Evolutionary conservation across 192 early-diverging fungal species (phyloP), one percentile per base, ranked within the genome.

Genomic region (Podila epicladia): DNA sequence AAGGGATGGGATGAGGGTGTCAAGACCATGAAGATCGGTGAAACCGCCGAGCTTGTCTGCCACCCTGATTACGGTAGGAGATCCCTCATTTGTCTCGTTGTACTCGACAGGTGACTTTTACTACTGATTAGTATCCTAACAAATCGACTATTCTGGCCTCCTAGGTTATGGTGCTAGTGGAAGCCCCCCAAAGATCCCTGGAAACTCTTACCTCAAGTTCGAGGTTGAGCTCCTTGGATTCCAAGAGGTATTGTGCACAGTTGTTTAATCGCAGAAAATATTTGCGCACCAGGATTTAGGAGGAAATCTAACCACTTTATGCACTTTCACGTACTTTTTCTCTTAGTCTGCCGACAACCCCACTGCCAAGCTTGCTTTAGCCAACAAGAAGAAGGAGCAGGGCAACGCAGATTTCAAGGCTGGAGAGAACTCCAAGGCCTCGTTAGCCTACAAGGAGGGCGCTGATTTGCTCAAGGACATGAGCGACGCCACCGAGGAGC

Each of bases 21-120:
- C 50, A 71, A 66, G 6, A 83, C 82, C 45, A 86, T 86, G 85
- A 73, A 75, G 62, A 75, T 86, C 41, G 85, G 85, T 29, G 85
- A 86, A 58, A 65, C 69, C 33, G 72, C 67, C 24, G 85, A 86
- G 35, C 62, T 82, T 12, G 71, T 82, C 15, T 75, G 76, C 35
- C 64, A 82, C 22, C 72, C 82, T 49, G 76, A 82, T 33, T 86
- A 83, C 37, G 85, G 84, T 85, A 75, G 32, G 24, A 51, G 50
- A 37, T 9, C 8, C 53, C 22, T 2, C 8, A 55, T 7, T 7
- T 41, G 38, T 45, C 41, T 12, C 41, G 41, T 45, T 4, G 17
- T 24, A 1, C 24, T n/a, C 66, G 5, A 33, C 13, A 22, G 33
- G 20, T 12, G 31, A 8, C 12, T 45, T 15, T 12, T 2, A 12